phyloP scores from a whole-genome alignment of 2,329 filamentous ascomycete species.

The Trichoderma koningiopsis region DNA sequence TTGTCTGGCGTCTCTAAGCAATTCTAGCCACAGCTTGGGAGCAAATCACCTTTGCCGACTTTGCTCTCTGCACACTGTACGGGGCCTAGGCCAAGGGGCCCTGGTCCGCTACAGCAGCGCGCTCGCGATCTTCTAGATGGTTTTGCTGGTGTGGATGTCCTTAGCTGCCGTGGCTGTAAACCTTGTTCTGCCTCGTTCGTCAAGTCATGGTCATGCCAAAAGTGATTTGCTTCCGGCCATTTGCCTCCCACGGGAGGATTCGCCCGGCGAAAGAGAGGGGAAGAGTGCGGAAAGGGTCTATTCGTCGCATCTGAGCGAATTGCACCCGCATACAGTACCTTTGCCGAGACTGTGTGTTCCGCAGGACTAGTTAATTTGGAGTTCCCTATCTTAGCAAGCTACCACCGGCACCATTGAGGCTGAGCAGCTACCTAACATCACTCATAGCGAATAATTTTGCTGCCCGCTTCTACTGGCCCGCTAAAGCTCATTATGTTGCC shows the following conservation, averaged over 20 bases:
- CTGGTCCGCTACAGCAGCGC: background rate
- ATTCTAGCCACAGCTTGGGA: background rate
- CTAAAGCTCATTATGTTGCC: background rate
- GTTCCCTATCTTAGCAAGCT: constrained; percentile 14
- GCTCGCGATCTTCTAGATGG: constrained; percentile 3
- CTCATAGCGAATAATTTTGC: constrained; percentile 13
- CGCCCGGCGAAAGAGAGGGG: background rate
- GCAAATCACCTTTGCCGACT: background rate
- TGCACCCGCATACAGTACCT: background rate
- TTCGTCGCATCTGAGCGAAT: background rate
- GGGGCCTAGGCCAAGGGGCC: background rate
- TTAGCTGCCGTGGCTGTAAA: constrained; percentile 2
- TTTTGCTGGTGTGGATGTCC: background rate
- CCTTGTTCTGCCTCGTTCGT: constrained; percentile 9
- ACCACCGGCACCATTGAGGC: constrained; percentile 7
- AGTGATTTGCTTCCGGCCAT: background rate
- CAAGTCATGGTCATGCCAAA: background rate
- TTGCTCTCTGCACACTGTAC: constrained; percentile 4
- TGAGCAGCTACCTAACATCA: constrained; percentile 16
- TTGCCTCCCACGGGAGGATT: background rate
- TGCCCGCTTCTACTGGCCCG: constrained; percentile 14
- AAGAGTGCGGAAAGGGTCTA: background rate
- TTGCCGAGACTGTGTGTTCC: constrained; percentile 1
- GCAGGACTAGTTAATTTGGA: constrained; percentile 10
- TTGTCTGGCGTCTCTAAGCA: background rate